A percentile compares a stretch with the other conserved stretches of the same genome.
Evolutionary conservation across 2,329 filamentous ascomycete genomes (phyloP).

Genomic region (Pestalotiopsis sp.): DNA sequence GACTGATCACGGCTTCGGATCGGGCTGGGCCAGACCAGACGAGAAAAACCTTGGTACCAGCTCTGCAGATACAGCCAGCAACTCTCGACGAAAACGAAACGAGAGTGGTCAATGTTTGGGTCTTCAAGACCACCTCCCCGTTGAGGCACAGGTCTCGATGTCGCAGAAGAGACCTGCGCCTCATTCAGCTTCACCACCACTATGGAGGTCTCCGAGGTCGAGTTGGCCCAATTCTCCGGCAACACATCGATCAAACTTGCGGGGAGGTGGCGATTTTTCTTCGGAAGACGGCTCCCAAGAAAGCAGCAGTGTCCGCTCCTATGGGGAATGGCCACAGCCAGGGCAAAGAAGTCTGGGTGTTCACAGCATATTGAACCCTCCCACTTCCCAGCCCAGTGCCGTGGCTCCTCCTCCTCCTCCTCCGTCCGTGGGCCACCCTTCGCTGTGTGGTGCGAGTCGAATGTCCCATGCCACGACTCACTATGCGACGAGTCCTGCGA

Average conservation of each 20-base stretch:
- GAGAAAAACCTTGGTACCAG: constrained; percentile 25
- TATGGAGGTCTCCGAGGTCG: constrained; percentile 44
- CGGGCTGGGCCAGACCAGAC: constrained; percentile 20
- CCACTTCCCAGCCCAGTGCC: constrained; percentile 28
- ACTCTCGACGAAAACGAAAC: constrained; percentile 25
- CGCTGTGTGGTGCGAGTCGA: constrained; percentile 16
- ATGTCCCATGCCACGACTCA: constrained; percentile 18
- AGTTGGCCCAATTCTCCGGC: constrained; percentile 30
- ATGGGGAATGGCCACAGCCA: constrained; percentile 29
- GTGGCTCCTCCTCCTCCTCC: constrained; percentile 15
- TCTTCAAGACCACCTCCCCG: constrained; percentile 11
- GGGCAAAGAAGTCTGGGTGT: constrained; percentile 38
- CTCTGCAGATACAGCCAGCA: constrained; percentile 26
- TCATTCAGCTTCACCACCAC: constrained; percentile 54
- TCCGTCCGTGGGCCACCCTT: constrained; percentile 14
- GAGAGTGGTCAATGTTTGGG: constrained; percentile 23
- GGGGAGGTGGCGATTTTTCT: constrained; percentile 30
- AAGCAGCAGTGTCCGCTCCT: constrained; percentile 24
- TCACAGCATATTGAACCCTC: constrained; percentile 45
- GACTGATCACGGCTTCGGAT: constrained; percentile 3
- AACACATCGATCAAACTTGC: constrained; percentile 26
- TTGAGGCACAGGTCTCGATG: constrained; percentile 45
- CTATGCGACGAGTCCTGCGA: constrained; percentile 24
- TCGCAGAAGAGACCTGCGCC: constrained; percentile 60
- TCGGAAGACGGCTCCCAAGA: constrained; percentile 27